Percentiles rank a stretch among this genome's conserved stretches.
phyloP scores from a whole-genome alignment of 805 yeast species.

The Wickerhamiella allomyrinae region DNA sequence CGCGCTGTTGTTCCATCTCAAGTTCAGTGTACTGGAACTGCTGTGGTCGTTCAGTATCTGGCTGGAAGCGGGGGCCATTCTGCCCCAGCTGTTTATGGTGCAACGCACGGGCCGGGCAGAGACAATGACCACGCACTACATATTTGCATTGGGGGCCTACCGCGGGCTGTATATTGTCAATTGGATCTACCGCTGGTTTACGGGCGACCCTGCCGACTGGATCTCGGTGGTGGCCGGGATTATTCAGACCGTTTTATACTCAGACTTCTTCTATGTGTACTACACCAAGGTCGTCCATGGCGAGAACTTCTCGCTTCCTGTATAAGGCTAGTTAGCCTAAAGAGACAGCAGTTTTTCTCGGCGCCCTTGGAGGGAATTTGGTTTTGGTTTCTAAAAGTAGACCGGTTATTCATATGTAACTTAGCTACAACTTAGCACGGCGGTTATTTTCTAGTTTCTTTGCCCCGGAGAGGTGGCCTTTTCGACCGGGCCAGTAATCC shows the following conservation, averaged over 20 bases:
- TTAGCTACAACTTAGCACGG: neutral
- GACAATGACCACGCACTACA: constrained; percentile 78
- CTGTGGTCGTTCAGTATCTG: constrained; percentile 84
- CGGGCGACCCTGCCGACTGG: constrained; percentile 41
- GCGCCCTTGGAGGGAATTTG: neutral
- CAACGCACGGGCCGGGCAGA: constrained; percentile 84
- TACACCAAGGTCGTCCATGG: constrained; percentile 69
- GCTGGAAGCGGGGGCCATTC: constrained; percentile 82
- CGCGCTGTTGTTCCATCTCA: constrained; percentile 50
- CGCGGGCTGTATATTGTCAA: constrained; percentile 84
- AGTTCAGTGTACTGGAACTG: constrained; percentile 40
- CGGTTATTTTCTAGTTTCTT: neutral
- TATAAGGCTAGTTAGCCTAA: too few species aligned
- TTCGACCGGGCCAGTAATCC: too few species aligned
- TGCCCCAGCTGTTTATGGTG: constrained; percentile 84
- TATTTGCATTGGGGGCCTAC: constrained; percentile 84
- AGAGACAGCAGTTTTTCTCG: neutral
- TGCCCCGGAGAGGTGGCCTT: too few species aligned
- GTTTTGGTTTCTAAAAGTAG: neutral
- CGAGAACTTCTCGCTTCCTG: constrained; percentile 58
- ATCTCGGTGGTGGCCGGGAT: constrained; percentile 68
- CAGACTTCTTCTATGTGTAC: constrained; percentile 91
- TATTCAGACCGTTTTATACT: constrained; percentile 73
- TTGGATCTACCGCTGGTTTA: constrained; percentile 76
- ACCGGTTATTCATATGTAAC: neutral